Evolutionary conservation across 495 filamentous ascomycete genomes (phyloP).

Genomic region (Xylaria longipes): DNA sequence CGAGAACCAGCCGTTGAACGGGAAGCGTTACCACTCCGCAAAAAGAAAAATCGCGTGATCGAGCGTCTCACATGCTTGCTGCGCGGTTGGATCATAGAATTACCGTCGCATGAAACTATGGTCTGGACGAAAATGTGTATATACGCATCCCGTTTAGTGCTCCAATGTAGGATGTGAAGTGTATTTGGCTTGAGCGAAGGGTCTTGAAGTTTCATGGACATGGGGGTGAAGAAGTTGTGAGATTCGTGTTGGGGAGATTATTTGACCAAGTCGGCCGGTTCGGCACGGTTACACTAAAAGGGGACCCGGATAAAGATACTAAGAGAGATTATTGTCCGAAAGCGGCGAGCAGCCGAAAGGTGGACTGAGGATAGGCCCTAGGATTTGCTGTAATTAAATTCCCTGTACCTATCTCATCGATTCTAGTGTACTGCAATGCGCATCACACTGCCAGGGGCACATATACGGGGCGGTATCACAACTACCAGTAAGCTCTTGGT

Average conservation of each 20-base stretch:
- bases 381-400: slow-evolving; percentile 7
- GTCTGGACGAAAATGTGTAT: not conserved
- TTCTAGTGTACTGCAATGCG: not conserved
- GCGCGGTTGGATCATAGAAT: not conserved
- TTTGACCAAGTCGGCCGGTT: not conserved
- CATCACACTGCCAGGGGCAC: not conserved
- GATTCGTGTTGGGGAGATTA: slow-evolving; percentile 3
- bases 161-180: not conserved
- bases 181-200: not conserved
- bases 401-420: not conserved
- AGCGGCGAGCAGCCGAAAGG: slow-evolving; percentile 15
- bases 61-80: not conserved
- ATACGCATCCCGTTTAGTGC: not conserved
- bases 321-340: slow-evolving; percentile 13
- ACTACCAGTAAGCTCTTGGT: not conserved
- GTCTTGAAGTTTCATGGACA: not conserved
- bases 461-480: not conserved
- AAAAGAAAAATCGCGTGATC: slow-evolving; percentile 6
- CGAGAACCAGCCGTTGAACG: slow-evolving; percentile 13
- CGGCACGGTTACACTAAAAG: slow-evolving; percentile 11
- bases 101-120: not conserved
- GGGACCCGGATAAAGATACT: not conserved
- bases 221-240: not conserved
- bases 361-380: not conserved
- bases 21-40: not conserved